phyloP scores from a whole-genome alignment of 2,329 filamentous ascomycete genomes.

The Ophiocordyceps polyrhachis-furcata region DNA sequence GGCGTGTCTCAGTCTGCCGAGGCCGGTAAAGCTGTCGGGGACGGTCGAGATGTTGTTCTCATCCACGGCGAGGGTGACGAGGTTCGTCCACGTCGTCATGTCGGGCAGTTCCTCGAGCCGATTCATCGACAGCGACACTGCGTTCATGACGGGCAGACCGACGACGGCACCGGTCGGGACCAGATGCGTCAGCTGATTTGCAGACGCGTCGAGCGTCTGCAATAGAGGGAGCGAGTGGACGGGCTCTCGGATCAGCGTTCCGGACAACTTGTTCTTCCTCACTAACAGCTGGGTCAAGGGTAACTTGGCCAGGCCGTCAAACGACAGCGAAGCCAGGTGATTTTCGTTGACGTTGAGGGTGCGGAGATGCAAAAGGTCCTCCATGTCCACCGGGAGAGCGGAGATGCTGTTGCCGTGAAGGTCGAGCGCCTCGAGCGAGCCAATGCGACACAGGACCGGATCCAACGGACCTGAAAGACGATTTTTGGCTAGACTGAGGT shows the following conservation, averaged over 20 bases:
- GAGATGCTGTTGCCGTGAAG: constrained; percentile 65
- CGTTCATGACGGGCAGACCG: constrained; percentile 52
- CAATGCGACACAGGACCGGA: constrained; percentile 41
- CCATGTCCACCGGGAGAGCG: constrained; percentile 46
- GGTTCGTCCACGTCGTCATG: constrained; percentile 51
- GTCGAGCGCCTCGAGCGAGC: constrained; percentile 61
- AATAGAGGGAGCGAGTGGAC: constrained; percentile 42
- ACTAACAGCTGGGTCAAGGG: constrained; percentile 56
- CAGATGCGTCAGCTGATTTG: constrained; percentile 49
- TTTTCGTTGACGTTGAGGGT: constrained; percentile 71
- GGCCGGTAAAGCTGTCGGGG: constrained; percentile 54
- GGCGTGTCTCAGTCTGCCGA: constrained; percentile 52
- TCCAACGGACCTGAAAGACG: constrained; percentile 50
- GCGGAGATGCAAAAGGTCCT: constrained; percentile 49
- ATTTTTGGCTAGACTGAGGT: constrained; percentile 70
- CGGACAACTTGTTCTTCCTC: constrained; percentile 61
- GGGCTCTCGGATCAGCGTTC: constrained; percentile 47
- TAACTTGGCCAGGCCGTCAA: constrained; percentile 46
- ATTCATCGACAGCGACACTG: constrained; percentile 65
- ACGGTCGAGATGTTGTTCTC: constrained; percentile 64
- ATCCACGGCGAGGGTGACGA: constrained; percentile 57
- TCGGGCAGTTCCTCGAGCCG: constrained; percentile 55
- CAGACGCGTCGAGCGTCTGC: constrained; percentile 59
- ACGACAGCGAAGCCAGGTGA: constrained; percentile 49
- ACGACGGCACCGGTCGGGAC: constrained; percentile 25